Evolutionary conservation across 345 rosid species (phyloP), one percentile per base, ranked within the genome.

Genomic region (Populus alba): DNA sequence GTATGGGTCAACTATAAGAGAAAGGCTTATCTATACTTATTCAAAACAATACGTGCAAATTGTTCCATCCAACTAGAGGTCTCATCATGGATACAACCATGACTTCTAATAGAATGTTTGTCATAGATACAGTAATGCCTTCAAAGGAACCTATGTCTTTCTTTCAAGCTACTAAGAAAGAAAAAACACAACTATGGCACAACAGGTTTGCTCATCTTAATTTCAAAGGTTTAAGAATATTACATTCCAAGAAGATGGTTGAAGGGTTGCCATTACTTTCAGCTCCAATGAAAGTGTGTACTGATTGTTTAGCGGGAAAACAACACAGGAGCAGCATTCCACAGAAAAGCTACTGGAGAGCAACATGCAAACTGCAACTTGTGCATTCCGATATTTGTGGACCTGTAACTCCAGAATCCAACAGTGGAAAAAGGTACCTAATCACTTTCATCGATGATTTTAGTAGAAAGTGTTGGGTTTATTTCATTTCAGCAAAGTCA

Each of bases 91-190:
- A 47, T 18, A 47, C 1, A 15, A 0, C 11, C 0, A 47, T 47
- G 53, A 47, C 20, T 0, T 0, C 1, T 1, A 47, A 15, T 2
- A 3, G 7, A 47, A 47, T 47, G 7, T 47, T 47, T 1, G 15
- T 15, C 0, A 47, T 47, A 0, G 0, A 4, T 47, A 18, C 20
- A 4, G 0, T 0, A 0, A 4, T 47, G 3, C 20, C 20, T 47
- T 2, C 0, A 0, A 47, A 1, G 0, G 7, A 47, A 47, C 1
- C 2, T 0, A 0, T 47, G 0, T 2, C 7, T 15, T 47, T 47
- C 20, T 47, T 47, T 1, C 8, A 4, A 13, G 12, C 17, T 27
- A 2, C 7, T 23, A 13, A 4, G 3, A 20, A 63, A 0, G 13
- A 0, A 12, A 5, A 27, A 63, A 9, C 68, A 27, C 37, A 31